Base-by-base conservation (phyloP, 2,329 filamentous ascomycete species). In the Clarireedia monteithiana region DNA sequence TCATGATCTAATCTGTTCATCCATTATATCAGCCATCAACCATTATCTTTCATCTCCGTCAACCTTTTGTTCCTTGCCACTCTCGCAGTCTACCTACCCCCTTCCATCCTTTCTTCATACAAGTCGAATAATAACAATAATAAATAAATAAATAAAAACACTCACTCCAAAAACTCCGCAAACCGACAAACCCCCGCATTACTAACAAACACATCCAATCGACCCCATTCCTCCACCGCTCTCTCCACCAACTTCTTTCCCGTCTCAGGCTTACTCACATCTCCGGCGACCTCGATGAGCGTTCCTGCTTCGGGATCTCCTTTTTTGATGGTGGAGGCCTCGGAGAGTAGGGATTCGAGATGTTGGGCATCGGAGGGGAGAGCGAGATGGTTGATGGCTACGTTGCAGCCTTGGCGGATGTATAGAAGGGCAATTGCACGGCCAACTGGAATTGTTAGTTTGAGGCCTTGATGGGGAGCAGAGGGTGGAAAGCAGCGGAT, bases 181-280 rank as follows among this genome's bases (percentile, higher is more conserved):
- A 96, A 96, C 61, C 88, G 81, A 76, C 90, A 96, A 58, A 96
- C 81, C 6, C 91, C 91, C 4, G 91, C 91, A 73, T 96, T 96
- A 70, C 84, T 89, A 27, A 96, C 87, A 71, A 92, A 92, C 6
- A 95, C 76, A 71, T 90, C 86, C 36, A 91, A 73, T 4, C 82
- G 76, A 14, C 78, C 76, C 68, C 83, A 86, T 57, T 73, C 72
- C 57, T 78, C 70, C 1, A 91, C 85, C 0, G 86, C 84, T 61
- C 78, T 76, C 12, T 75, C 72, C 5, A 96, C 84, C 24, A 96
- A 78, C 27, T 78, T 73, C 45, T 77, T 74, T 7, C 88, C 88
- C 0, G 89, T 91, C 58, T 83, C 80, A 0, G 87, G 84, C 61
- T 88, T 78, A 0, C 86, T 83, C 27, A 96, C 86, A 69, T 96